A percentile compares a stretch with the other conserved stretches of the same genome.
phyloP scores from a whole-genome alignment of 2,329 filamentous ascomycete genomes.

The Colletotrichum navitas region DNA sequence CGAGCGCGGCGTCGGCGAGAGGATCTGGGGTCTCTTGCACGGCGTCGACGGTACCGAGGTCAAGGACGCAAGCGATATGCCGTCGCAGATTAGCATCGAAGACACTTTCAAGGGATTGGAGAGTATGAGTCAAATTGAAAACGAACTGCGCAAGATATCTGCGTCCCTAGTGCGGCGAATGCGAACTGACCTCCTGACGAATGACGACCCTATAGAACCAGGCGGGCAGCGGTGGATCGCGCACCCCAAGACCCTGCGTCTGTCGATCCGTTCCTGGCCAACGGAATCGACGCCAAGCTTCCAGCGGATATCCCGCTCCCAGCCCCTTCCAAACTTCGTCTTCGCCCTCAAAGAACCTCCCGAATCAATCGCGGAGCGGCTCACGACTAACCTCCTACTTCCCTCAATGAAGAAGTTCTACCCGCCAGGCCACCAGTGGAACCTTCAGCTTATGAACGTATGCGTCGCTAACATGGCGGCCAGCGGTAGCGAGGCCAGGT shows the following conservation, averaged over 20 bases:
- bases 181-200: constrained; percentile 78
- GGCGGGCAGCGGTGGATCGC: constrained; percentile 75
- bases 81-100: constrained; percentile 93
- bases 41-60: constrained; percentile 84
- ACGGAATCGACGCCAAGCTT: constrained; percentile 67
- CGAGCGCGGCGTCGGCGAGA: constrained; percentile 77
- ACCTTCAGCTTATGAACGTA: constrained; percentile 86
- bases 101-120: constrained; percentile 86
- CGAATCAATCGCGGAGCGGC: constrained; percentile 72
- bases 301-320: constrained; percentile 81
- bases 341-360: constrained; percentile 72
- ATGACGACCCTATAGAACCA: constrained; percentile 54
- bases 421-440: constrained; percentile 76
- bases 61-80: constrained; percentile 76
- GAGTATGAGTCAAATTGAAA: constrained; percentile 71
- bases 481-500: constrained; percentile 62
- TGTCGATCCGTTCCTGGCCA: constrained; percentile 77
- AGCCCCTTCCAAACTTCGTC: constrained; percentile 78
- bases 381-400: constrained; percentile 77
- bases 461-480: constrained; percentile 87
- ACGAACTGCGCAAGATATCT: constrained; percentile 77
- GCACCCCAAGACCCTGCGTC: constrained; percentile 82
- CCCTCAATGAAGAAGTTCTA: constrained; percentile 82
- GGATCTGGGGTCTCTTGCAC: constrained; percentile 83
- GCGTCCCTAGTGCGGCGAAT: constrained; percentile 81